Base-by-base conservation (phyloP, 192 early-diverging fungal species). In the Mortierella alpina region DNA sequence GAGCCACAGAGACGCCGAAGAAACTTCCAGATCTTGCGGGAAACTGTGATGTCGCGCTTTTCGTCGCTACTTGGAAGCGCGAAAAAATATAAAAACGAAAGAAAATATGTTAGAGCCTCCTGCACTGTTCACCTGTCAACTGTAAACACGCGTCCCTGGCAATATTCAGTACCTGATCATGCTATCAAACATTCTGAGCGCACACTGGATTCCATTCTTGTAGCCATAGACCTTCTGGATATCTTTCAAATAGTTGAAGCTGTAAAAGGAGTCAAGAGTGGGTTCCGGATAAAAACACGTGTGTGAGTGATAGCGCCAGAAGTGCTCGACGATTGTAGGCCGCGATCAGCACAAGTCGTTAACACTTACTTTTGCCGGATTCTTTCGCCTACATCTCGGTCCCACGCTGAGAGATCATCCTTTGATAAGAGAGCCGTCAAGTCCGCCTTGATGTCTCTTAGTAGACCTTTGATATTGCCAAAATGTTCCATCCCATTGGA, bases 401-500 rank as follows among this genome's bases (percentile, higher is more conserved):
- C 51, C 54, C 54, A 65, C 1, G 31, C 54, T 20, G 9, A 22
- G 9, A 54, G 17, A n/a, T 14, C 13, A 14, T 74, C 64, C 3
- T 11, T 74, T 23, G 47, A 40, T 1, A 18, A 63, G 10, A 73
- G 44, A 4, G 15, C 39, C 31, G 54, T 14, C 17, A 76, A 14
- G 17, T 68, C 55, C 7, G 53, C 44, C 15, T 55, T 23, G 11
- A 76, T 69, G 1, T 60, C 49, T 31, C 22, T 62, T 15, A 76
- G 18, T 7, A 49, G 39, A 0, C n/a, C 39, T 53, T 59, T 76
- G 42, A 62, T 53, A 15, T 42, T 62, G 2, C 66, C 66, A 69
- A 76, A 76, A 15, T 69, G 74, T 47, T 76, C 74, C 66, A 76
- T 69, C 2, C 66, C 74, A 22, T 45, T 18, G 10, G 46, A 31